These are phyloP conservation scores for Silene noctiflora DNA, from an alignment of 179 eudicot genomes.

Conservation along the genomic window DNA sequence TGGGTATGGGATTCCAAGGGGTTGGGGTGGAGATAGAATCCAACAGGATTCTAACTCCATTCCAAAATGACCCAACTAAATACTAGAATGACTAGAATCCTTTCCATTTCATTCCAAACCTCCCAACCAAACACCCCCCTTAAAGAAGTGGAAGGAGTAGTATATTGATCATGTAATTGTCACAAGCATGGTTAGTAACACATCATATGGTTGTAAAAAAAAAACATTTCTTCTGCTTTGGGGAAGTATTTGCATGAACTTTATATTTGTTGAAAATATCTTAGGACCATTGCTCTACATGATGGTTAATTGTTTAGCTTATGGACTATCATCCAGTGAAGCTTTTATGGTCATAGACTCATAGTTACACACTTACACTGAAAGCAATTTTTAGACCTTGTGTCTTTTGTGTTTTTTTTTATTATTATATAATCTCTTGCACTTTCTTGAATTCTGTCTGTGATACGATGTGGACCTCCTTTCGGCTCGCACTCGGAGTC, in stretches of 20 bases:
- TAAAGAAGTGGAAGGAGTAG: too few species aligned
- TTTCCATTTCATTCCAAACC: too few species aligned
- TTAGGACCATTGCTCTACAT: conserved; percentile 27
- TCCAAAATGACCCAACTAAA: too few species aligned
- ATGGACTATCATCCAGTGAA: conserved; percentile 42
- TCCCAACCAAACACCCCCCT: too few species aligned
- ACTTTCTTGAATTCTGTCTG: neutral
- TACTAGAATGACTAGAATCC: too few species aligned
- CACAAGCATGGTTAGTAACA: neutral
- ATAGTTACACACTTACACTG: too few species aligned
- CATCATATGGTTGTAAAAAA: neutral
- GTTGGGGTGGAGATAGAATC: too few species aligned
- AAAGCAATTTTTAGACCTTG: conserved; percentile 23
- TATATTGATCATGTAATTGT: neutral
- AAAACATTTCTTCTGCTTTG: neutral
- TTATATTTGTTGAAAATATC: neutral
- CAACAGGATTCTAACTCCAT: too few species aligned
- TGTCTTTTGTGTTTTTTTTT: too few species aligned
- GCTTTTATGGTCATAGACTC: conserved; percentile 52
- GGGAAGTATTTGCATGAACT: neutral
- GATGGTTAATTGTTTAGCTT: conserved; percentile 32
- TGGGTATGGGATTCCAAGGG: too few species aligned
- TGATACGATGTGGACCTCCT: neutral
- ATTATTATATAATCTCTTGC: neutral
- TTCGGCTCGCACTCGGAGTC: neutral